Evolutionary conservation across 2,329 filamentous ascomycete genomes (phyloP).

Genomic region (Microsporum ferrugineum): DNA sequence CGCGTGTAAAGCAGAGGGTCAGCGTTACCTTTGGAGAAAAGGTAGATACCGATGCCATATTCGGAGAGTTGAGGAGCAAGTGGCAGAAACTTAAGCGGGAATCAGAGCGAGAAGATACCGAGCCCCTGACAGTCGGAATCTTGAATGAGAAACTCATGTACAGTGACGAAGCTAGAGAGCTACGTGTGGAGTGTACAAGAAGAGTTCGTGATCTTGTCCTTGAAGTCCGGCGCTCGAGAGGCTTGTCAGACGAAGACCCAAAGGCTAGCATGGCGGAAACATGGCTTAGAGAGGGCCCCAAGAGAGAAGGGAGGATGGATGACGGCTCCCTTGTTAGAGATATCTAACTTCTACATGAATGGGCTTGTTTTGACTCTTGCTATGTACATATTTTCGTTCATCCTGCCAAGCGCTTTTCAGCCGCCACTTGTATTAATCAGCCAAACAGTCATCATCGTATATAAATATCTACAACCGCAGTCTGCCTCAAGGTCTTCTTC

Average conservation of each 20-base stretch:
- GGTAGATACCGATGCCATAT: constrained; percentile 59
- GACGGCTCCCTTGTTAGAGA: constrained; percentile 52
- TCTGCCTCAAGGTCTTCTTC: not conserved
- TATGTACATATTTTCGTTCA: not conserved
- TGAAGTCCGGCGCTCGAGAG: constrained; percentile 59
- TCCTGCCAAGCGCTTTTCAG: not conserved
- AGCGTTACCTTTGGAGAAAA: constrained; percentile 68
- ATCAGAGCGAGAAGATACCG: constrained; percentile 33
- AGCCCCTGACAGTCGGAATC: constrained; percentile 40
- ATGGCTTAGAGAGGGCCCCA: constrained; percentile 52
- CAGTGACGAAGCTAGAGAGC: constrained; percentile 60
- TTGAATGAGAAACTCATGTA: constrained; percentile 55
- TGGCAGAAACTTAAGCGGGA: constrained; percentile 59
- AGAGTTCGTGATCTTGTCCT: constrained; percentile 69
- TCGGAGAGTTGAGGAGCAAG: constrained; percentile 61
- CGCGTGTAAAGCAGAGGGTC: constrained; percentile 59
- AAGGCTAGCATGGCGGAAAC: constrained; percentile 68
- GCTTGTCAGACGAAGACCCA: constrained; percentile 69
- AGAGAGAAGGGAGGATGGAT: constrained; percentile 46
- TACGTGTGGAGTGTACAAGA: constrained; percentile 69
- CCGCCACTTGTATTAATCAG: not conserved
- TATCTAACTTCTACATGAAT: constrained; percentile 27
- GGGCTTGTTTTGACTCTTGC: not conserved
- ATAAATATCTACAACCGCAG: not conserved
- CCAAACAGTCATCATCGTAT: no score